Evolutionary conservation across 2,329 filamentous ascomycete genomes (phyloP).

Genomic region (Annulohypoxylon truncatum): DNA sequence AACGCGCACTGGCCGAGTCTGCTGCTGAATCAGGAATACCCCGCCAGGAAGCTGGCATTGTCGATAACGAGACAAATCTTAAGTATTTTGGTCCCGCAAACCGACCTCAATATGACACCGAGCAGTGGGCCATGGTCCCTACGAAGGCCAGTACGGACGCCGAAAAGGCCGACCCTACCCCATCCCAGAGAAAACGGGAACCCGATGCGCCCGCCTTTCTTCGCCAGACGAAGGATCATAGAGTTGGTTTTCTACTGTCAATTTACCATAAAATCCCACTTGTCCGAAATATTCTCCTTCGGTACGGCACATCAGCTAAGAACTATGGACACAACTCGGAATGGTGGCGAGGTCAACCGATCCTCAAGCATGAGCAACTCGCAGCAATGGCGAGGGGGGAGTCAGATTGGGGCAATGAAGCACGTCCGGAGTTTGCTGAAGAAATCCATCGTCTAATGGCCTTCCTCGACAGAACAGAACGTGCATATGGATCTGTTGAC

Average conservation of each 20-base stretch:
- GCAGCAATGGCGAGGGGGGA: conserved; percentile 50
- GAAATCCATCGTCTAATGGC: conserved; percentile 73
- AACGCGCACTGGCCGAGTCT: conserved; percentile 67
- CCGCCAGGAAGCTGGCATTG: conserved; percentile 65
- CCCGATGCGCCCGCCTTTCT: conserved; percentile 64
- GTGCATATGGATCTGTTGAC: conserved; percentile 68
- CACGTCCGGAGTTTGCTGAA: conserved; percentile 57
- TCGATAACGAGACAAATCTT: conserved; percentile 53
- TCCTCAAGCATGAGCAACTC: conserved; percentile 56
- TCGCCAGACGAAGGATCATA: conserved; percentile 52
- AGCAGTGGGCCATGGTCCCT: conserved; percentile 70
- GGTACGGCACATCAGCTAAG: conserved; percentile 54
- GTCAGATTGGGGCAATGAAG: conserved; percentile 48
- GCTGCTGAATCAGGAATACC: conserved; percentile 62
- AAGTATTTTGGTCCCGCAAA: conserved; percentile 71
- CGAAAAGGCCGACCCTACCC: conserved; percentile 53
- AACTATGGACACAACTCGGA: conserved; percentile 67
- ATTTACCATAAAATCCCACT: conserved; percentile 71
- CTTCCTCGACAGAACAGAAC: conserved; percentile 70
- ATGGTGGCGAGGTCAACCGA: conserved; percentile 71
- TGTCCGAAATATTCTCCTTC: conserved; percentile 66
- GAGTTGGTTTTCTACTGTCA: conserved; percentile 66
- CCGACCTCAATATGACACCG: conserved; percentile 64
- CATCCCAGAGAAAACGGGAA: conserved; percentile 59
- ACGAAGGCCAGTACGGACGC: conserved; percentile 46